Evolutionary conservation across 192 early-diverging fungal species (phyloP).

Genomic region (Podila verticillata): DNA sequence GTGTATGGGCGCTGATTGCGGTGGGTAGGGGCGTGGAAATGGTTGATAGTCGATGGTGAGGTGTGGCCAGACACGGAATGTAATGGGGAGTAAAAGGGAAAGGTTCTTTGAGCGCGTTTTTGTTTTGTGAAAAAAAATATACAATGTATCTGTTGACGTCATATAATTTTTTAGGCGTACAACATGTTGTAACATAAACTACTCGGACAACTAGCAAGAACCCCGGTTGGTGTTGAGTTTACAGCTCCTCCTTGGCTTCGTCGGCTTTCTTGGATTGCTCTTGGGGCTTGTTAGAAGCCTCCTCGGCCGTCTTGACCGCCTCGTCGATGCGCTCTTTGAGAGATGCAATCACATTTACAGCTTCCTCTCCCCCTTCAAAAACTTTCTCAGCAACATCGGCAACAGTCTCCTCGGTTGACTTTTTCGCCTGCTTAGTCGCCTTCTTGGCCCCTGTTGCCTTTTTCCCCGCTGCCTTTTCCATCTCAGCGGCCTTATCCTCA

Average conservation of each 20-base stretch:
- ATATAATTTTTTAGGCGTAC: no score
- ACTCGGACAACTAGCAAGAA: no score
- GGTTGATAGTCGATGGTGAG: no score
- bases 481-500: not conserved
- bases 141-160: no score
- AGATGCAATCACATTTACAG: not conserved
- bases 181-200: no score
- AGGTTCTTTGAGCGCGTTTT: no score
- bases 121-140: no score
- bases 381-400: not conserved
- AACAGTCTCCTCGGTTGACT: not conserved
- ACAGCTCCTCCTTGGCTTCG: not conserved
- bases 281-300: not conserved
- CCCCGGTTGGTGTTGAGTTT: not conserved
- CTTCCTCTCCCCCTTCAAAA: not conserved
- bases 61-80: no score
- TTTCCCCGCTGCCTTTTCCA: not conserved
- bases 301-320: not conserved
- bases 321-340: not conserved
- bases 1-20: no score
- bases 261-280: conserved; percentile 2
- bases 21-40: no score
- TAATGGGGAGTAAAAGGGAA: no score
- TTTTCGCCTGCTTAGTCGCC: not conserved
- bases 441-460: not conserved